Evolutionary conservation across 305 asterid species (phyloP).

Genomic region (Fraxinus latifolia): DNA sequence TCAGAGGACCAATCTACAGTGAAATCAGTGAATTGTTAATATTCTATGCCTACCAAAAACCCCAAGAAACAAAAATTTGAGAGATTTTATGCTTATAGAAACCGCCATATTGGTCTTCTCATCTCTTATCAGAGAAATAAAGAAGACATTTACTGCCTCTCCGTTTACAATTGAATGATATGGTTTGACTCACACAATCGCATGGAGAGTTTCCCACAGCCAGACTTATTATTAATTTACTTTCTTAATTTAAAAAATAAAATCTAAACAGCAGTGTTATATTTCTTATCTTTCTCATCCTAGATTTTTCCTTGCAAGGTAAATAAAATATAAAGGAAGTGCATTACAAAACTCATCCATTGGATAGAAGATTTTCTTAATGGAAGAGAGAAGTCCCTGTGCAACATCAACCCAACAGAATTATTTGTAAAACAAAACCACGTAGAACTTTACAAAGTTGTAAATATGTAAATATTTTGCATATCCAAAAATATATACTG

Average conservation of each 20-base stretch:
- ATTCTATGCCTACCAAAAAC: not conserved
- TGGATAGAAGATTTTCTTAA: not conserved
- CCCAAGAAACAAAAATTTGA: not conserved
- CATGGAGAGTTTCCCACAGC: not conserved
- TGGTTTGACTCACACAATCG: not conserved
- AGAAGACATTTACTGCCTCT: not conserved
- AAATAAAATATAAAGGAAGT: not conserved
- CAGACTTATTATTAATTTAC: not conserved
- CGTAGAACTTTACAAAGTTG: not conserved
- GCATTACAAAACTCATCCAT: not conserved
- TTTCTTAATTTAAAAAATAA: not conserved
- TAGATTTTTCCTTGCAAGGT: not conserved
- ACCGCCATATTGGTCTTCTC: not conserved
- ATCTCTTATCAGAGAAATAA: not conserved
- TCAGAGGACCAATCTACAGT: constrained; percentile 84
- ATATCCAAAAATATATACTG: not conserved
- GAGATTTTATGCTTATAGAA: not conserved
- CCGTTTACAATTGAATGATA: not conserved
- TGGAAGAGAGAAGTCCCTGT: not conserved
- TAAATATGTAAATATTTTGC: not conserved
- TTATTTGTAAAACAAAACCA: not conserved
- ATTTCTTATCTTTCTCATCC: not conserved
- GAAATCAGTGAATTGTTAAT: constrained; percentile 13
- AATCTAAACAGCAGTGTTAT: not conserved
- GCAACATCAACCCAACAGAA: not conserved